These are phyloP conservation scores for Ceratocystis cubensis DNA, from an alignment of 2,329 filamentous ascomycete genomes.

Conservation along the genomic window DNA sequence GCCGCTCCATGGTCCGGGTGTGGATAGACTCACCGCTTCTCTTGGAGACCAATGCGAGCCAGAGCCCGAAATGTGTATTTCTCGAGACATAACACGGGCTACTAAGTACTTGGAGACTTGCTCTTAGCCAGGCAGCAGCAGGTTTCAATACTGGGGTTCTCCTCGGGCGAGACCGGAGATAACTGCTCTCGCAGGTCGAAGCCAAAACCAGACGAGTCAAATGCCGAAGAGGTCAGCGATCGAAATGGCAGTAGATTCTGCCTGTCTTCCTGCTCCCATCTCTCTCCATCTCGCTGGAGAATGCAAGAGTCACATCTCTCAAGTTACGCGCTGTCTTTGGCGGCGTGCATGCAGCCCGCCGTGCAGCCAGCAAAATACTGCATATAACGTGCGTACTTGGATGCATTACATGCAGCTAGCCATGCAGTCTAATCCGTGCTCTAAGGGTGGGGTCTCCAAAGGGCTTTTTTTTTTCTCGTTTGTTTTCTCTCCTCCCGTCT, in stretches of 20 bases:
- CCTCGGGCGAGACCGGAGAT: no score
- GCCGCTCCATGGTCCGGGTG: neutral
- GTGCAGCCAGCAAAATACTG: neutral
- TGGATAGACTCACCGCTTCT: neutral
- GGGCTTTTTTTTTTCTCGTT: neutral
- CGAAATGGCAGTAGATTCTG: no score
- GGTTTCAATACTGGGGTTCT: no score
- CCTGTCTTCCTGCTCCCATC: no score
- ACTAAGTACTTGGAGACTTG: no score
- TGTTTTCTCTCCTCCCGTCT: neutral
- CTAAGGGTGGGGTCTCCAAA: neutral
- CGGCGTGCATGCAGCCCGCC: slow-evolving; percentile 1
- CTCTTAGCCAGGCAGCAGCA: no score
- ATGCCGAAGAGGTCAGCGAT: no score
- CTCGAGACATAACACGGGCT: no score
- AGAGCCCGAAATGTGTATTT: no score
- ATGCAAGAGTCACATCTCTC: neutral
- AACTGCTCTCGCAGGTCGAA: no score
- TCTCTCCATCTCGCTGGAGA: neutral
- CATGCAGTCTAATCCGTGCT: neutral
- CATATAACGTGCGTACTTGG: neutral
- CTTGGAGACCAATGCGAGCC: neutral
- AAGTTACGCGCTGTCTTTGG: neutral
- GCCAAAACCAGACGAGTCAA: no score
- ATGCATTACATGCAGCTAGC: slow-evolving; percentile 1